Evolutionary conservation across 2,329 filamentous ascomycete genomes (phyloP).

Genomic region (Talaromyces sp.): DNA sequence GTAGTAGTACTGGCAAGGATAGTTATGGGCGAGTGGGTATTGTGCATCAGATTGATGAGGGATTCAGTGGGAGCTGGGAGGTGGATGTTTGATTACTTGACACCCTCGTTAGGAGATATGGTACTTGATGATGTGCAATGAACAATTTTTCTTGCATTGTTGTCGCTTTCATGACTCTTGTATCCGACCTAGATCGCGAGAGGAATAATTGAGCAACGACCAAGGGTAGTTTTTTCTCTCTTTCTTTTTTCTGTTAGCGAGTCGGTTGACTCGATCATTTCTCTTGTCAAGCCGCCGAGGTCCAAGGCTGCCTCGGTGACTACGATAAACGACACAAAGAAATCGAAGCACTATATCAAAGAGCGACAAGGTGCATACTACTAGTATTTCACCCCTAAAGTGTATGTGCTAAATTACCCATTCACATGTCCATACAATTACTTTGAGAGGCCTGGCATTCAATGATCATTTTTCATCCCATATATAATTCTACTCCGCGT

Average conservation of each 20-base stretch:
- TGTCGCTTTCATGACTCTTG: not conserved
- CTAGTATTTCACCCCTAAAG: not conserved
- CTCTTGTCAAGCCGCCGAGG: not conserved
- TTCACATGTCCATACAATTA: not conserved
- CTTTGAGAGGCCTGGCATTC: not conserved
- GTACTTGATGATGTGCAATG: not conserved
- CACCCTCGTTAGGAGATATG: not conserved
- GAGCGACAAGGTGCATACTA: not conserved
- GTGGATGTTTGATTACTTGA: not conserved
- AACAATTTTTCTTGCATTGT: not conserved
- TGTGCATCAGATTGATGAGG: constrained; percentile 5
- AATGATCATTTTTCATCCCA: not conserved
- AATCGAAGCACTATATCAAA: not conserved
- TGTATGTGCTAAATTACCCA: not conserved
- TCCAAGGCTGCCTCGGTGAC: not conserved
- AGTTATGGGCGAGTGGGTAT: not conserved
- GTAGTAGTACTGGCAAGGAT: not conserved
- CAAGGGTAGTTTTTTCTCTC: not conserved
- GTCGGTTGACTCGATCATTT: not conserved
- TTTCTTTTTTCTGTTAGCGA: not conserved
- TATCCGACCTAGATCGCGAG: not conserved
- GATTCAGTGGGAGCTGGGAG: not conserved
- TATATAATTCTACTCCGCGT: not conserved
- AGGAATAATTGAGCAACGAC: not conserved
- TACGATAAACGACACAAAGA: not conserved